Percentiles rank a stretch among this genome's conserved stretches.
Conservation (phyloP, 148 eudicot genomes). For the Cornus suecica region DNA sequence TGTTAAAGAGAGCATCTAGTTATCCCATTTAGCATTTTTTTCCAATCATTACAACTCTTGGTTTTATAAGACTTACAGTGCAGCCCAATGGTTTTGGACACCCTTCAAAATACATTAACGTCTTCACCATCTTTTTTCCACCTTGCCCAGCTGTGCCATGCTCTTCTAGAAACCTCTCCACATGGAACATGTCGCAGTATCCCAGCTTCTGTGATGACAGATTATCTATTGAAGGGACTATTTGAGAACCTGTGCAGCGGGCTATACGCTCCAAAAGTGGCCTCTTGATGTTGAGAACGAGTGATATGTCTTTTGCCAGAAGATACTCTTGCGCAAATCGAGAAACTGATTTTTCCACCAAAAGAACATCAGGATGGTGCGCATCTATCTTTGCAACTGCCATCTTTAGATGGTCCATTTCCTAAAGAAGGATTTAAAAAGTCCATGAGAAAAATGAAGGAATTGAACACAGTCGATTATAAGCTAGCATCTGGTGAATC, state of each 20-base stretch:
- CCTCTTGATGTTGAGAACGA: conserved; percentile 81
- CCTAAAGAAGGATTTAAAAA: conserved; percentile 41
- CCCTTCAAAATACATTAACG: conserved; percentile 95
- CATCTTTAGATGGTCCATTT: conserved; percentile 98
- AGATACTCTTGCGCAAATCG: conserved; percentile 92
- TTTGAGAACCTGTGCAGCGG: conserved; percentile 94
- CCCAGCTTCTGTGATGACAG: conserved; percentile 76
- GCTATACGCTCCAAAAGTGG: conserved; percentile 97
- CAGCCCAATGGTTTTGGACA: conserved; percentile 97
- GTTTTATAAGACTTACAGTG: conserved; percentile 64
- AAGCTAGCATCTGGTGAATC: not conserved
- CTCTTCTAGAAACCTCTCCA: conserved; percentile 69
- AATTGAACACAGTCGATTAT: not conserved
- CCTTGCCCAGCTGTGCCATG: conserved; percentile 82
- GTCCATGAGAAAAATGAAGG: conserved; percentile 14
- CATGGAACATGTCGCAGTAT: conserved; percentile 77
- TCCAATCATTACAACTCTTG: not conserved
- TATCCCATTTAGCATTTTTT: not conserved
- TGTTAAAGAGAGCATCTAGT: not conserved
- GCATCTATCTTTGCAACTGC: conserved; percentile 96
- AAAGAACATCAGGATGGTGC: conserved; percentile 72
- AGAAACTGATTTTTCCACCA: conserved; percentile 98
- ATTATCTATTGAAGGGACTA: conserved; percentile 90
- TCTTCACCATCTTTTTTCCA: conserved; percentile 78
- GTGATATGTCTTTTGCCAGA: conserved; percentile 82